Conservation (phyloP, 176 grass and related monocot genomes). For the Musa schizocarpa region DNA sequence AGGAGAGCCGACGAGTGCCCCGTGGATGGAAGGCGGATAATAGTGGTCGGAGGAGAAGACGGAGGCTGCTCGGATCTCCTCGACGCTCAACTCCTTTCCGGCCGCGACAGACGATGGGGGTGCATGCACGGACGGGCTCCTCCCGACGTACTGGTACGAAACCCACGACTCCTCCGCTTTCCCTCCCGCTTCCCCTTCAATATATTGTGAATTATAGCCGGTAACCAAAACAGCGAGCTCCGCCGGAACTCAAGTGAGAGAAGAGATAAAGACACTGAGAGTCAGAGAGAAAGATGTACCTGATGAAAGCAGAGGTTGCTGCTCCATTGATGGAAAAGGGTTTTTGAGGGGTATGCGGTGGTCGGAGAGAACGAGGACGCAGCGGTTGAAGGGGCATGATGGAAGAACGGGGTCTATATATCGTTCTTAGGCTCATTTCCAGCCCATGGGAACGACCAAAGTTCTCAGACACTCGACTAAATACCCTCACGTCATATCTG, state of each 20-base stretch:
- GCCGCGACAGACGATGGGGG: not conserved
- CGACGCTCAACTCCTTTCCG: conserved; percentile 54
- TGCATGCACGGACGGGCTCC: not conserved
- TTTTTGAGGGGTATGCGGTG: not conserved
- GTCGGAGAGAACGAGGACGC: not conserved
- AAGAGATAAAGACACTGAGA: not conserved
- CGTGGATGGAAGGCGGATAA: conserved; percentile 63
- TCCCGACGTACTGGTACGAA: conserved; percentile 16
- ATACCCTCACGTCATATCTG: no score
- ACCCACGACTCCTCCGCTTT: conserved; percentile 4
- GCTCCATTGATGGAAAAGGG: conserved; percentile 1
- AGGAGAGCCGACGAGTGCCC: conserved; percentile 37
- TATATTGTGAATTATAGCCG: not conserved
- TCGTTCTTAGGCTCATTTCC: not conserved
- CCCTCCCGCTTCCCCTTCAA: not conserved
- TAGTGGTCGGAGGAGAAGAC: conserved; percentile 42
- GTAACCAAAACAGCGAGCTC: not conserved
- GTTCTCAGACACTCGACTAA: no score
- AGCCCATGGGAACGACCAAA: not conserved
- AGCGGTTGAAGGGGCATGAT: not conserved
- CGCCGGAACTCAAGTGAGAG: no score
- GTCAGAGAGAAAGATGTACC: not conserved
- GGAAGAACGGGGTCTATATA: not conserved
- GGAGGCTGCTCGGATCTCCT: conserved; percentile 62
- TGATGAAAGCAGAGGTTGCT: conserved; percentile 11